These are phyloP conservation scores for Colletotrichum gigasporum DNA, from an alignment of 2,329 filamentous ascomycete species.

Conservation along the genomic window DNA sequence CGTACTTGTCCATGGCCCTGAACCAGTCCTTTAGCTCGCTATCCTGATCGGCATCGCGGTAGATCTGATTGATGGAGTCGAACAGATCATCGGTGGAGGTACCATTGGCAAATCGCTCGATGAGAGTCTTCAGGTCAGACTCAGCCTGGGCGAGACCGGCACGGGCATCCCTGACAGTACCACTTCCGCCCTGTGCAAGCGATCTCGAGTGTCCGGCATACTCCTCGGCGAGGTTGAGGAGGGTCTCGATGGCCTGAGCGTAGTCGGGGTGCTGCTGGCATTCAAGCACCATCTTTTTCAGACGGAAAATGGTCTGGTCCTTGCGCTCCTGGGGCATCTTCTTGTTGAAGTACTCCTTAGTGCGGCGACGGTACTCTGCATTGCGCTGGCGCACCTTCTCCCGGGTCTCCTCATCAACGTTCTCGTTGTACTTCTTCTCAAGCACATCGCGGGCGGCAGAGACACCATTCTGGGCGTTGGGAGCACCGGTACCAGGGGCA, in stretches of 20 bases:
- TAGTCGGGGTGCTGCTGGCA: slow-evolving; percentile 97
- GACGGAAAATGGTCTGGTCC: slow-evolving; percentile 88
- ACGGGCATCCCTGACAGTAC: slow-evolving; percentile 78
- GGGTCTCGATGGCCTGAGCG: slow-evolving; percentile 86
- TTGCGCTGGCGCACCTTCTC: slow-evolving; percentile 55
- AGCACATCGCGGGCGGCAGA: slow-evolving; percentile 53
- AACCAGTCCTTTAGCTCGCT: slow-evolving; percentile 92
- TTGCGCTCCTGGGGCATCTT: slow-evolving; percentile 95
- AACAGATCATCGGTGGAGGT: slow-evolving; percentile 90
- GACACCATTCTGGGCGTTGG: slow-evolving; percentile 59
- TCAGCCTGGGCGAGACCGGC: slow-evolving; percentile 76
- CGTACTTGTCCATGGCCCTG: slow-evolving; percentile 77
- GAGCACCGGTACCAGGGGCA: no score
- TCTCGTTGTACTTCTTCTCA: slow-evolving; percentile 67
- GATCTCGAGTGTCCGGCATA: slow-evolving; percentile 81
- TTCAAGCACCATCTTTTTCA: slow-evolving; percentile 98
- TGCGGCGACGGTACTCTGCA: slow-evolving; percentile 55
- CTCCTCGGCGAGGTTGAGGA: slow-evolving; percentile 84
- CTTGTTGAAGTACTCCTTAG: slow-evolving; percentile 79
- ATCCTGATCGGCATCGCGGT: slow-evolving; percentile 86
- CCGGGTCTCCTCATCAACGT: slow-evolving; percentile 72
- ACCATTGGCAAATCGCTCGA: slow-evolving; percentile 95
- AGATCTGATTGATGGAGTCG: slow-evolving; percentile 85
- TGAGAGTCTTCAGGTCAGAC: slow-evolving; percentile 82
- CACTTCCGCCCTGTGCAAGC: slow-evolving; percentile 70